Percentiles rank a stretch among this genome's conserved stretches.
Evolutionary conservation across 75 land plant species (phyloP).

Genomic region (Adiantum capillusveneris): DNA sequence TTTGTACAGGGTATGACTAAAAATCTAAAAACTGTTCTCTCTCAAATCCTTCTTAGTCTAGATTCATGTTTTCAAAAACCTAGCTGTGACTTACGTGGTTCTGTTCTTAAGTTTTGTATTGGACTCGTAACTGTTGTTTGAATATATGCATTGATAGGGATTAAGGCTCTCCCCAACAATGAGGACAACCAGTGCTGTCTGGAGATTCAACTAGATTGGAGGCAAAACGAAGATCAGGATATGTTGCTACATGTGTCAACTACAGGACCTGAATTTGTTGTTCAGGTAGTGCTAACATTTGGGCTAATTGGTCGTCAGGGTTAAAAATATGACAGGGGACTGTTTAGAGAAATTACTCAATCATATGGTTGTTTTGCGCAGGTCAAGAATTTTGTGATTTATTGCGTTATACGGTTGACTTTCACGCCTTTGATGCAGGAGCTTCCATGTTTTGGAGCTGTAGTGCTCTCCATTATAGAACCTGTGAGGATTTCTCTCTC

Average conservation of each 20-base stretch:
- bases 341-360: too few species aligned
- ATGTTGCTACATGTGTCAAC: constrained; percentile 16
- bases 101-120: too few species aligned
- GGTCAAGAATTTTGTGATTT: constrained; percentile 23
- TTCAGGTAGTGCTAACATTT: constrained; percentile 7
- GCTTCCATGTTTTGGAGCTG: constrained; percentile 29
- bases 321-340: too few species aligned
- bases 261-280: constrained; percentile 22
- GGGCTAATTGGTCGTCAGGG: too few species aligned
- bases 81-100: too few species aligned
- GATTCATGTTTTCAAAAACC: too few species aligned
- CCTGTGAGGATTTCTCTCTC: constrained; percentile 19
- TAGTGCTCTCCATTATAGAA: constrained; percentile 20
- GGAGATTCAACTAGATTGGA: constrained; percentile 25
- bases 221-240: constrained; percentile 12
- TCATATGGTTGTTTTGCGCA: constrained; percentile 5
- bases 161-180: constrained; percentile 10
- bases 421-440: constrained; percentile 24
- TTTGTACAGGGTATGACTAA: constrained; percentile 4
- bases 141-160: too few species aligned
- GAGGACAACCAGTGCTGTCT: constrained; percentile 11
- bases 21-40: too few species aligned
- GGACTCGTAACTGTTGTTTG: too few species aligned
- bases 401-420: constrained; percentile 10
- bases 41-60: too few species aligned